Evolutionary conservation across 495 filamentous ascomycete genomes (phyloP).

Genomic region (Podospora bellae-mahoneyi): DNA sequence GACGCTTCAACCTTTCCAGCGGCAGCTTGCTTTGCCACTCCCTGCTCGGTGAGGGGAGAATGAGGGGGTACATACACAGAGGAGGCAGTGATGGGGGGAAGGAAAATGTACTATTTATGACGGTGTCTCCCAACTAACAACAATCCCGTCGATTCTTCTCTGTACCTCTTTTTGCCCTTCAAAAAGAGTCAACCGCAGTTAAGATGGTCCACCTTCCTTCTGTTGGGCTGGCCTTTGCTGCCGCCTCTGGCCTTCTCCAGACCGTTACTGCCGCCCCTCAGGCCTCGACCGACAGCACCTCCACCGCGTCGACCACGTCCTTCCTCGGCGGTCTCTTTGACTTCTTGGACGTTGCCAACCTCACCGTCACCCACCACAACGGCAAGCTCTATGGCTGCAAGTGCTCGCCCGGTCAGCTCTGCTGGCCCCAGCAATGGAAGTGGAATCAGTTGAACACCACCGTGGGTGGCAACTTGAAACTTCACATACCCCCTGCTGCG

Average conservation of each 20-base stretch:
- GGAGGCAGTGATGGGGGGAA: too few relatives aligned
- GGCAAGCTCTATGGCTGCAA: constrained; percentile 41
- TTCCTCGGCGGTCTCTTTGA: constrained; percentile 7
- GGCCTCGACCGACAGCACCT: background rate
- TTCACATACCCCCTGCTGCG: constrained; percentile 39
- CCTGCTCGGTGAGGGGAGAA: background rate
- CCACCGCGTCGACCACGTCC: background rate
- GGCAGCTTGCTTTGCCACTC: background rate
- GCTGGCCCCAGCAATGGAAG: constrained; percentile 37
- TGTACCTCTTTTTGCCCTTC: background rate
- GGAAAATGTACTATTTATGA: background rate
- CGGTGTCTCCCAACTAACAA: background rate
- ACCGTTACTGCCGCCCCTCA: constrained; percentile 2
- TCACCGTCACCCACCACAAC: constrained; percentile 8
- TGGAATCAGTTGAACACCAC: constrained; percentile 40
- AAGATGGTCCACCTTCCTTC: constrained; percentile 2
- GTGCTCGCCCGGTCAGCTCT: constrained; percentile 39
- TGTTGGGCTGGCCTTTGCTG: background rate
- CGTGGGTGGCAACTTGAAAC: constrained; percentile 36
- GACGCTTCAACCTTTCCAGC: background rate
- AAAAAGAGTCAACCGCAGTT: background rate
- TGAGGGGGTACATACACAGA: too few relatives aligned
- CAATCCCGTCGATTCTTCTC: background rate
- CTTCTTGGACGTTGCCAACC: constrained; percentile 12
- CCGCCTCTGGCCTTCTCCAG: background rate